Base-by-base conservation (phyloP, 2,329 filamentous ascomycete genomes). In the Penicillium brevicompactum region DNA sequence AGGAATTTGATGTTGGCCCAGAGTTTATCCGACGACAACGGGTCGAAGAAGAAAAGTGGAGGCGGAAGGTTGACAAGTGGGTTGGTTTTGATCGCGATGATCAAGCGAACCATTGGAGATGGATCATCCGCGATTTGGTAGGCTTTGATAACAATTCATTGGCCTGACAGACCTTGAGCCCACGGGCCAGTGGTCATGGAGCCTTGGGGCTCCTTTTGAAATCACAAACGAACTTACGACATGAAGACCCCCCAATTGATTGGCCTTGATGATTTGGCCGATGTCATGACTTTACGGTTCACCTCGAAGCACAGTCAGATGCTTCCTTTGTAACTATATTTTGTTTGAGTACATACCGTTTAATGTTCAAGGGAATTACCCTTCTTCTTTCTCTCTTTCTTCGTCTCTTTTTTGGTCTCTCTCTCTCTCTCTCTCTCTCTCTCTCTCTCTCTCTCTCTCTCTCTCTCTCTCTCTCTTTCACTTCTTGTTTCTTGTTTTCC, bases 1-100 rank as follows among this genome's bases (percentile, higher is more conserved):
- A 99, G 74, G 94, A 99, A 71, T 99, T 99, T 67, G 94, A 99
- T 70, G 91, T 99, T 53, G 94, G 94, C 0, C 94, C 93, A 3
- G 91, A 95, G 72, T 99, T 97, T 70, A 87, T 97, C 60, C 84
- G 88, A 65, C 83, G 92, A 60, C 93, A 97, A 70, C 84, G 90
- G 56, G 91, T 93, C 67, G 94, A 99, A 75, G 94, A 99, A 76
- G 88, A 91, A 46, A 84, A 90, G 58, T 99, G 94, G 94, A 84
- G 88, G 63, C 87, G 87, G 72, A 93, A 92, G 76, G 93, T 93
- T 63, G 88, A 90, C 70, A 87, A 85, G 67, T 99, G 94, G 94
- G 84, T 93, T 60, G 83, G 83, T 49, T 77, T 82, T 60, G 81
- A 83, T 57, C 78, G 81, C 60, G 62, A 65, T 24, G 68, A 64